Evolutionary conservation across 345 rosid genomes (phyloP).

Genomic region (Anastatica hierochuntica): DNA sequence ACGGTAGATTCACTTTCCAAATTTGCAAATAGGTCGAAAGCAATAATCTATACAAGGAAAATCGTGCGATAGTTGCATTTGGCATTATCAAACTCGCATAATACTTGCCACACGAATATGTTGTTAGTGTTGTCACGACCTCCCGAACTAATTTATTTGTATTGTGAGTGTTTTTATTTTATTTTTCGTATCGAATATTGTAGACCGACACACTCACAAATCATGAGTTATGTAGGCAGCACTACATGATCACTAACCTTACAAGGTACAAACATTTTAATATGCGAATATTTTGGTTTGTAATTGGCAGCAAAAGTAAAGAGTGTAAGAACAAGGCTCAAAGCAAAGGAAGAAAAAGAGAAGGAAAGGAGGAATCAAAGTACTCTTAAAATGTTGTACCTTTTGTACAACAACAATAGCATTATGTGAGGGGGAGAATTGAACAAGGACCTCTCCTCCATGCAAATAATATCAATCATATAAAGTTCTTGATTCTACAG

Average conservation of each 20-base stretch:
- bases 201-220: slow-evolving; percentile 18
- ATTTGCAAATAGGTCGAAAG: no score
- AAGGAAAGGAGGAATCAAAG: slow-evolving; percentile 19
- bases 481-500: slow-evolving; percentile 21
- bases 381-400: slow-evolving; percentile 17
- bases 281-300: slow-evolving; percentile 6
- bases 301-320: slow-evolving; percentile 19
- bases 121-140: no score
- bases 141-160: no score
- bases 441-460: slow-evolving; percentile 9
- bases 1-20: no score
- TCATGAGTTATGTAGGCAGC: no score
- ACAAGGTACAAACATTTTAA: neutral
- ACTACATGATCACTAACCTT: slow-evolving; percentile 1
- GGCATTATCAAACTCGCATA: no score
- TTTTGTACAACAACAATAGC: slow-evolving; percentile 17
- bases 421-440: neutral
- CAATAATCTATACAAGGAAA: no score
- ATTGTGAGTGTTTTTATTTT: no score
- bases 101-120: no score
- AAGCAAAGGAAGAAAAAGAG: slow-evolving; percentile 12
- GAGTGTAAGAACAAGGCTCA: slow-evolving; percentile 12
- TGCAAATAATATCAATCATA: slow-evolving; percentile 21
- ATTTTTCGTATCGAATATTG: no score
- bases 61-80: no score